Evolutionary conservation across 1,284 basidiomycete genomes (phyloP).

Genomic region (Schizophyllum commune): DNA sequence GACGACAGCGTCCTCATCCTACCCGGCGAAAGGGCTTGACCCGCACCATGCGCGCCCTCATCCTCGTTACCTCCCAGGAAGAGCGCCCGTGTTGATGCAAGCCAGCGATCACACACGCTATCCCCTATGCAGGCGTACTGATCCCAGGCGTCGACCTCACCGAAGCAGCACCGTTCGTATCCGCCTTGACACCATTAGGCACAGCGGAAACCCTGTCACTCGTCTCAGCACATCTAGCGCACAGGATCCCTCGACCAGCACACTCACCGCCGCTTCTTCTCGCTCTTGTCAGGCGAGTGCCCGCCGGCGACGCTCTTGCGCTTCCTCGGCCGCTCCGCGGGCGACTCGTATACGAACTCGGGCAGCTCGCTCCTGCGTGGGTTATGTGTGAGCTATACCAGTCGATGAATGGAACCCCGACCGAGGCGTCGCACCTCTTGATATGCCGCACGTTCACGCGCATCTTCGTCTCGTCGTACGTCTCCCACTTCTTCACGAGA

Average conservation of each 20-base stretch:
- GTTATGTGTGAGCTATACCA: slow-evolving; percentile 7
- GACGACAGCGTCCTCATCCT: too few relatives aligned
- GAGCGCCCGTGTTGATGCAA: too few relatives aligned
- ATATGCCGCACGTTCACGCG: slow-evolving; percentile 92
- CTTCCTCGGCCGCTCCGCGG: slow-evolving; percentile 67
- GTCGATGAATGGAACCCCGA: slow-evolving; percentile 2
- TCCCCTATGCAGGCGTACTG: neutral
- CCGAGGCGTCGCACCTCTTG: slow-evolving; percentile 59
- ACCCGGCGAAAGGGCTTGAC: too few relatives aligned
- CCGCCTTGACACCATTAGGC: neutral
- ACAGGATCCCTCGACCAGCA: neutral
- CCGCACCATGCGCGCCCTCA: too few relatives aligned
- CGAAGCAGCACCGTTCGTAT: neutral
- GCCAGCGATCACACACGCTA: too few relatives aligned
- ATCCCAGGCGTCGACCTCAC: neutral
- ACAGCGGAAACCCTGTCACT: neutral
- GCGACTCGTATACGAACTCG: slow-evolving; percentile 72
- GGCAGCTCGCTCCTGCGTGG: slow-evolving; percentile 59
- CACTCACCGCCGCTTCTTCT: neutral
- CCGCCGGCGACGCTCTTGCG: slow-evolving; percentile 7
- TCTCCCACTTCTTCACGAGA: slow-evolving; percentile 93
- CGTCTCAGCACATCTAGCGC: too few relatives aligned
- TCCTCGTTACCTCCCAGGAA: too few relatives aligned
- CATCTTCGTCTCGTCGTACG: slow-evolving; percentile 90
- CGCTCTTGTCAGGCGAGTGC: neutral